Evolutionary conservation across 176 grass and related monocot genomes (phyloP), one percentile per base, ranked within the genome.

Genomic region (Rhynchospora tenuis): DNA sequence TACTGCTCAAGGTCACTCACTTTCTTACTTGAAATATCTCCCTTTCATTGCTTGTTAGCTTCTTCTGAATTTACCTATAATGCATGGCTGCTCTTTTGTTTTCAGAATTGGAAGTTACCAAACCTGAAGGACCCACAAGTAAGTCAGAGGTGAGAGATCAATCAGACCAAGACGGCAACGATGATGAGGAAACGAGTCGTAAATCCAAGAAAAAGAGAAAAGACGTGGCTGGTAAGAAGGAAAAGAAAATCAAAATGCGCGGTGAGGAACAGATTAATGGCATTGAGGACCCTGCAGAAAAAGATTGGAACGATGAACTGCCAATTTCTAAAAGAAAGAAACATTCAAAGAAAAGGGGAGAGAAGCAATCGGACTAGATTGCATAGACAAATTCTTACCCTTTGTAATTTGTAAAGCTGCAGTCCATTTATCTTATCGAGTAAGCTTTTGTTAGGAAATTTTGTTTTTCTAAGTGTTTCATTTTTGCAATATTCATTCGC

Each of bases 1-100:
- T 88, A 90, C 89, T 81, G 31, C 84, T 84, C 88, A 99, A 95
- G 97, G 97, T 99, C 2, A 59, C 65, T 72, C 23, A n/a, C n/a
- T n/a, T n/a, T 64, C 64, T 72, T 52, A 26, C n/a, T 27, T 28
- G 5, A 38, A 38, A 38, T 80, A 12, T 62, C 45, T 14, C 64
- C 67, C 43, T 74, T 12, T 10, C 16, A 26, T 47, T 54, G 15
- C 5, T 57, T 44, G 23, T 33, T 29, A 50, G 57, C n/a, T 81
- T 81, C 56, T 4, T 24, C 6, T 59, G 16, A 67, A 45, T 73
- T 3, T 54, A 16, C 2, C n/a, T 20, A 33, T 82, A 42, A 58
- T 48, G 7, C 44, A 52, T 52, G 26, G 20, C 19, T 69, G 13
- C 2, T 17, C 31, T 82, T 38, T 75, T 44, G 7, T 85, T 24